These are phyloP conservation scores for Naganishia albida DNA, from an alignment of 1,284 basidiomycete genomes.

Conservation along the genomic window DNA sequence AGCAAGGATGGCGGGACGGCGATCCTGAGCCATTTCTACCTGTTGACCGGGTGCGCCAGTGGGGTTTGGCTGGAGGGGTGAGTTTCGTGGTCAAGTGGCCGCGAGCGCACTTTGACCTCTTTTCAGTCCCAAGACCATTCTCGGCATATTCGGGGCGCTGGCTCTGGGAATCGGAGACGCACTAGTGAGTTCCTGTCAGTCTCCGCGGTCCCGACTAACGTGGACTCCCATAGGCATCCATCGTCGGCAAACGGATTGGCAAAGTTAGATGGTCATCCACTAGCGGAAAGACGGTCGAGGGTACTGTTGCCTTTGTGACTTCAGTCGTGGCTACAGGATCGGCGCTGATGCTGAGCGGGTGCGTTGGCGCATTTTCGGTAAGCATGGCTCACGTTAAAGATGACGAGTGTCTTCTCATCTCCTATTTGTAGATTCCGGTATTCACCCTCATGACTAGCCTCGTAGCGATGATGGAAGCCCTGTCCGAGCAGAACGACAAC, in stretches of 20 bases:
- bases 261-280: constrained; percentile 77
- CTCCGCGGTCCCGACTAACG: background rate
- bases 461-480: constrained; percentile 75
- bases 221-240: constrained; percentile 67
- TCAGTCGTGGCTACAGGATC: constrained; percentile 72
- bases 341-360: constrained; percentile 68
- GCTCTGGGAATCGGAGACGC: constrained; percentile 92
- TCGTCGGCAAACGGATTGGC: constrained; percentile 83
- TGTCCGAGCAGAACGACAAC: constrained; percentile 93
- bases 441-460: constrained; percentile 59
- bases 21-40: constrained; percentile 94
- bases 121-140: constrained; percentile 65
- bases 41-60: constrained; percentile 90
- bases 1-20: constrained; percentile 90
- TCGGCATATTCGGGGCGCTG: constrained; percentile 87
- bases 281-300: constrained; percentile 87
- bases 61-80: constrained; percentile 93
- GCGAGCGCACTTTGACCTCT: background rate
- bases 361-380: constrained; percentile 73
- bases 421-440: constrained; percentile 23
- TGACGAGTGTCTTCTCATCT: constrained; percentile 31
- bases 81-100: constrained; percentile 45
- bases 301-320: constrained; percentile 75
- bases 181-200: constrained; percentile 60
- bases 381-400: constrained; percentile 46